Percentiles rank a stretch among this genome's conserved stretches.
Conservation (phyloP, 768 basidiomycete genomes). For the Kwoniella sp. region DNA sequence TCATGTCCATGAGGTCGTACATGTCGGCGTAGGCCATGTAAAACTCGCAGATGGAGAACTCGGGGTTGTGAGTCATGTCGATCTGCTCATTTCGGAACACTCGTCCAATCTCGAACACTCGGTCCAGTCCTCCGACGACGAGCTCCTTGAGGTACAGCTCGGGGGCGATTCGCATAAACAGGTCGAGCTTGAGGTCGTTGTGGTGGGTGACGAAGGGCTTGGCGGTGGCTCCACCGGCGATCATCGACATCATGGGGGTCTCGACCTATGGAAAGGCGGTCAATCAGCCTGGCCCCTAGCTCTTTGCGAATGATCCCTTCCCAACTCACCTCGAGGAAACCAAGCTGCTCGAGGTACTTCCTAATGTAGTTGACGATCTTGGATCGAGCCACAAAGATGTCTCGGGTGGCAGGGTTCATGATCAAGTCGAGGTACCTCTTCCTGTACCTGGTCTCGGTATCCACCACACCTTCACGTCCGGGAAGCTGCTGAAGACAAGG, state of each 20-base stretch:
- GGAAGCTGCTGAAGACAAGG: conserved; percentile 96
- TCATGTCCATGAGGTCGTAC: conserved; percentile 97
- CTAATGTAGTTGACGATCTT: conserved; percentile 89
- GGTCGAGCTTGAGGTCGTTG: conserved; percentile 93
- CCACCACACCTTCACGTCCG: conserved; percentile 78
- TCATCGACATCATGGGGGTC: conserved; percentile 94
- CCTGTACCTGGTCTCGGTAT: conserved; percentile 94
- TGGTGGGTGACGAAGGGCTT: conserved; percentile 99
- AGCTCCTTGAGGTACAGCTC: conserved; percentile 98
- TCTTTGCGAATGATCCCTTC: background rate
- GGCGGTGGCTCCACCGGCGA: conserved; percentile 95
- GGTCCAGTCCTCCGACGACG: conserved; percentile 91
- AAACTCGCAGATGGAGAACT: conserved; percentile 99
- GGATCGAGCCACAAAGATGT: conserved; percentile 83
- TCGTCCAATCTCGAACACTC: conserved; percentile 96
- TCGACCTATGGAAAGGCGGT: conserved; percentile 60
- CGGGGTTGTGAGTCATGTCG: conserved; percentile 97
- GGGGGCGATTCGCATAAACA: conserved; percentile 95
- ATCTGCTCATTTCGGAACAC: conserved; percentile 99
- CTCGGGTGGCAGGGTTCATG: conserved; percentile 81
- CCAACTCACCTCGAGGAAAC: conserved; percentile 73
- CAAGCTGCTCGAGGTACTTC: conserved; percentile 78
- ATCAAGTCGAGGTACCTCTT: conserved; percentile 99
- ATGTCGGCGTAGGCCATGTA: conserved; percentile 99
- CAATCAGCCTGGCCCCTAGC: background rate